These are phyloP conservation scores for Verticillium nonalfalfae DNA, from an alignment of 2,329 filamentous ascomycete genomes.

Conservation along the genomic window DNA sequence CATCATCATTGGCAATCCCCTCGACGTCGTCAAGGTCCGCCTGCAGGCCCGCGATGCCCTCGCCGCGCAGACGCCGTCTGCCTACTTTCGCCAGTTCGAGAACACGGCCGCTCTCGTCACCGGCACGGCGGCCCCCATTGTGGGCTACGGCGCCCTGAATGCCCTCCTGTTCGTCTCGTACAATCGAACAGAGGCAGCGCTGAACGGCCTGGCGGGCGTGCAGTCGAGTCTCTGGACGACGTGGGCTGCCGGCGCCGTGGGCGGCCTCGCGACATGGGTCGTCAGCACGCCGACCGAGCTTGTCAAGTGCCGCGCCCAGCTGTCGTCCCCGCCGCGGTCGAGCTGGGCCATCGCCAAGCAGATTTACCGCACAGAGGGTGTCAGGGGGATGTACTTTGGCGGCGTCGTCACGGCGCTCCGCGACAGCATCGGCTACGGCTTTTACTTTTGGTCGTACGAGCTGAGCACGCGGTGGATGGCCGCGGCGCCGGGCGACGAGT, in stretches of 20 bases:
- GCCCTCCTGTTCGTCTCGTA: constrained; percentile 86
- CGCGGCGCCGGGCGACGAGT: constrained; percentile 14
- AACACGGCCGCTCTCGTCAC: constrained; percentile 36
- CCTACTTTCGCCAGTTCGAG: constrained; percentile 24
- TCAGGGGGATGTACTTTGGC: constrained; percentile 73
- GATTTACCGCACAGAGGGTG: constrained; percentile 49
- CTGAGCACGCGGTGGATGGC: constrained; percentile 57
- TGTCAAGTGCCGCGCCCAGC: constrained; percentile 81
- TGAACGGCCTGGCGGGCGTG: constrained; percentile 35
- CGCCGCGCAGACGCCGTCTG: constrained; percentile 4
- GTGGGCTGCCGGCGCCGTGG: constrained; percentile 73
- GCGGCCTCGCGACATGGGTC: constrained; percentile 78
- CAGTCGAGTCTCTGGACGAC: constrained; percentile 54
- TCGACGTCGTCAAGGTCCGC: constrained; percentile 60
- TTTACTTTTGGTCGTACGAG: constrained; percentile 95
- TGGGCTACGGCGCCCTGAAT: constrained; percentile 88
- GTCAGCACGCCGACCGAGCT: constrained; percentile 86
- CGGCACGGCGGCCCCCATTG: constrained; percentile 76
- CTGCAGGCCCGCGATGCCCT: constrained; percentile 54
- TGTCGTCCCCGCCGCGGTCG: constrained; percentile 42
- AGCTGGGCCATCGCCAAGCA: constrained; percentile 59
- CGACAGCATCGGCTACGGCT: constrained; percentile 90
- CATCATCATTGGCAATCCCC: constrained; percentile 29
- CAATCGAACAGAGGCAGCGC: constrained; percentile 67
- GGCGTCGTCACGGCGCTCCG: constrained; percentile 75